Evolutionary conservation across 352 stramenopile genomes (phyloP), one percentile per base, ranked within the genome.

Genomic region (Aphanomyces stellatus): DNA sequence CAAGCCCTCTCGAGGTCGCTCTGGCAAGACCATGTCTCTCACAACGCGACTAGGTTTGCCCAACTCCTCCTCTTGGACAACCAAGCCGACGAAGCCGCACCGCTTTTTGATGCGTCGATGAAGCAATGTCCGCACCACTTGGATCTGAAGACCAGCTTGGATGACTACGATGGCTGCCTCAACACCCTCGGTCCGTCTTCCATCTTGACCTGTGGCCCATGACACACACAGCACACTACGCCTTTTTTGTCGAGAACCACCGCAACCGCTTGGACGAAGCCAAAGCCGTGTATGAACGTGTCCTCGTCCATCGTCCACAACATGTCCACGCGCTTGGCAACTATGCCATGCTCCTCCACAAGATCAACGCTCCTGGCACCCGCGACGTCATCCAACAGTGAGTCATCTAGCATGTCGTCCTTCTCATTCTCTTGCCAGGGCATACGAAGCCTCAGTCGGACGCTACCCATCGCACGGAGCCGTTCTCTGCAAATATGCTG

Each of bases 281-380:
- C 31, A 35, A 33, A 25, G 19, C 4, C 24, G 3, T 64, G 10
- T 64, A 64, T 35, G 55, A 64, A 51, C 55, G 55, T 17, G 35
- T 64, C 10, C 24, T 64, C 8, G 55, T 35, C n/a, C 22, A 37
- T n/a, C 19, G 34, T 17, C 55, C 55, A 25, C 10, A 15, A 17
- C 55, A 64, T 17, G 22, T 17, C 7, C 55, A 51, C 17, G 55
- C 55, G 33, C 15, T 64, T 6, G 55, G 55, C 6, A 64, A 64
- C 37, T 64, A 64, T 24, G 55, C 55, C 35, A 64, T 64, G 55
- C 55, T 64, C 10, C 34, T 64, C 28, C 55, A 64, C 27, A 51
- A 64, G 19, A 8, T 43, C 1, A 35, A 33, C 35, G 1, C 11
- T 34, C 8, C 19, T 8, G 4, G 49, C 25, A 33, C 25, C 10